Conservation (phyloP, 129 eudicot genomes). For the Pulicaria dysenterica region DNA sequence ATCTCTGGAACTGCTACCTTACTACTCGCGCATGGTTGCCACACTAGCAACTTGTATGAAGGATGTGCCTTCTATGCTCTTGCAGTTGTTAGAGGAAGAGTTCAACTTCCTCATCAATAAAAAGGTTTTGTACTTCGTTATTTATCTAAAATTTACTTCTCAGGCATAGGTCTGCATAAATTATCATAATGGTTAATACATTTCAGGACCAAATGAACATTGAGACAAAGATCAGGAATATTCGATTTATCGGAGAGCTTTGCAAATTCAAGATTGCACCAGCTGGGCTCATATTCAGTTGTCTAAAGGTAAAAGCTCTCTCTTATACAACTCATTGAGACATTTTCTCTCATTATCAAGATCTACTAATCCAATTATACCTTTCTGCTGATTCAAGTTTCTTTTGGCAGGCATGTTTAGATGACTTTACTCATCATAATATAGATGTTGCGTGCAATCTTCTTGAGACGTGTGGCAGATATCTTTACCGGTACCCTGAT, state of each 20-base stretch:
- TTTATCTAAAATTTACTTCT: constrained; percentile 3
- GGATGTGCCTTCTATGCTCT: constrained; percentile 85
- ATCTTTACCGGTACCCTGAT: constrained; percentile 90
- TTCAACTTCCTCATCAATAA: constrained; percentile 78
- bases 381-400: constrained; percentile 12
- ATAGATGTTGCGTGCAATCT: constrained; percentile 99
- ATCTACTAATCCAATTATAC: constrained; percentile 10
- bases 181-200: constrained; percentile 7
- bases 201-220: constrained; percentile 96
- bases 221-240: constrained; percentile 91
- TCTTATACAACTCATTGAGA: not conserved
- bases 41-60: constrained; percentile 94
- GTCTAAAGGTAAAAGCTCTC: constrained; percentile 68
- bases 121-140: constrained; percentile 53
- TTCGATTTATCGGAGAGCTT: constrained; percentile 94
- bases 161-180: not conserved
- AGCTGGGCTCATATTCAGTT: constrained; percentile 83
- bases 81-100: constrained; percentile 93
- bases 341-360: not conserved
- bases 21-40: constrained; percentile 97
- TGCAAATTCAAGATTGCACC: constrained; percentile 94
- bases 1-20: constrained; percentile 81
- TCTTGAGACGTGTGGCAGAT: constrained; percentile 97
- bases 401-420: constrained; percentile 80
- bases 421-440: constrained; percentile 93